A percentile compares a stretch with the other conserved stretches of the same genome.
Evolutionary conservation across 1,284 basidiomycete genomes (phyloP).

Genomic region (Ustilago bromivora): DNA sequence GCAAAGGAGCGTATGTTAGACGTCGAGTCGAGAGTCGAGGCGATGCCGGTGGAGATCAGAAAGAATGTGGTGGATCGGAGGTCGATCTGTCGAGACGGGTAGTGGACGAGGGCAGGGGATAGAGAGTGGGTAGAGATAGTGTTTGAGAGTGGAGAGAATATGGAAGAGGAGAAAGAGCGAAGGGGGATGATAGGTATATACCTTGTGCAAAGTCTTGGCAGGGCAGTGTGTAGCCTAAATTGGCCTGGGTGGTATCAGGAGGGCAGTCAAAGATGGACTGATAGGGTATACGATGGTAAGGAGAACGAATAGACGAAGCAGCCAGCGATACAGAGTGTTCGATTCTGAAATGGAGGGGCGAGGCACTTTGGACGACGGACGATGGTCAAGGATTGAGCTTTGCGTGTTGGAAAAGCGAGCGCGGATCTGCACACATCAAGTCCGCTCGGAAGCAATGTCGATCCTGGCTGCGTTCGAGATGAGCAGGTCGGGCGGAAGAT

Average conservation of each 20-base stretch:
- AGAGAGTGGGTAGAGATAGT: neutral
- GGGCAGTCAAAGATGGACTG: constrained; percentile 17
- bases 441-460: constrained; percentile 55
- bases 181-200: constrained; percentile 37
- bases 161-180: constrained; percentile 17
- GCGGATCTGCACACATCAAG: constrained; percentile 24
- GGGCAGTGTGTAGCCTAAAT: neutral
- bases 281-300: constrained; percentile 12
- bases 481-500: constrained; percentile 16
- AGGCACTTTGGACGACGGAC: neutral
- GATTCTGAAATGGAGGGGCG: neutral
- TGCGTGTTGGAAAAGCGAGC: neutral
- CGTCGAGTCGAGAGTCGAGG: constrained; percentile 25
- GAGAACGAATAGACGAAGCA: constrained; percentile 1
- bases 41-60: constrained; percentile 21
- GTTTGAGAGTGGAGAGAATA: constrained; percentile 27
- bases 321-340: neutral
- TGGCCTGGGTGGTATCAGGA: constrained; percentile 17
- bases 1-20: constrained; percentile 46
- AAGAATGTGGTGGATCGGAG: constrained; percentile 36
- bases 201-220: constrained; percentile 33
- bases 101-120: constrained; percentile 2
- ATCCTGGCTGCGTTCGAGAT: constrained; percentile 23
- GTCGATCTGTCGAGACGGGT: constrained; percentile 15
- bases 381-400: constrained; percentile 2